Base-by-base conservation (phyloP, 2,329 filamentous ascomycete genomes). In the Aspergillus sergii region DNA sequence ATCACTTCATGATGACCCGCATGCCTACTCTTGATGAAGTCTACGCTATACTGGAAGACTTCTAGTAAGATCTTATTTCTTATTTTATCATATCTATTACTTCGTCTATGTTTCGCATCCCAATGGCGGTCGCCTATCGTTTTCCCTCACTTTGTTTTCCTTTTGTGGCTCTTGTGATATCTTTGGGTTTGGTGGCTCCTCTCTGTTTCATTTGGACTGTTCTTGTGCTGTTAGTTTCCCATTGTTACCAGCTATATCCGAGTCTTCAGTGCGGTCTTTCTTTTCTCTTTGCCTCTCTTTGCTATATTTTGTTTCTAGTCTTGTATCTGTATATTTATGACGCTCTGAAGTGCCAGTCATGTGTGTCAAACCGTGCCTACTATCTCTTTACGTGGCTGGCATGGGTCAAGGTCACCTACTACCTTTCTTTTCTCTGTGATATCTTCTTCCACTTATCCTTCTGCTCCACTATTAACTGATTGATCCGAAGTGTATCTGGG, bases 291-390 rank as follows among this genome's bases (percentile, higher is more conserved):
- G 26, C 14, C 16, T 57, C 61, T 30, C 30, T 26, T 28, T 39
- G 56, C 51, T 59, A 36, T 21, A 32, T 48, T 43, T 34, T 59
- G 26, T 41, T 16, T 41, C 16, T 19, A 28, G 56, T 58, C 34
- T 61, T 62, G 53, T 54, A 43, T 41, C 41, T 67, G 64, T 63
- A 66, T 30, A 66, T 57, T 60, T 56, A 61, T 56, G 64, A 63
- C 46, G 45, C 57, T 61, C 19, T 43, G 34, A 51, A 51, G 51
- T n/a, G 32, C 32, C n/a, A 54, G 8, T 36, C 30, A n/a, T 21
- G 19, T 53, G 16, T 32, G 43, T 23, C 34, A 34, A 62, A 30
- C n/a, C 14, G 34, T 60, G 26, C 51, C n/a, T 50, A 7, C 46
- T 10, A 19, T n/a, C 14, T 21, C 10, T 12, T 32, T 14, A n/a